Evolutionary conservation across 176 grass and related monocot species (phyloP).

Genomic region (Hordeum marinum): DNA sequence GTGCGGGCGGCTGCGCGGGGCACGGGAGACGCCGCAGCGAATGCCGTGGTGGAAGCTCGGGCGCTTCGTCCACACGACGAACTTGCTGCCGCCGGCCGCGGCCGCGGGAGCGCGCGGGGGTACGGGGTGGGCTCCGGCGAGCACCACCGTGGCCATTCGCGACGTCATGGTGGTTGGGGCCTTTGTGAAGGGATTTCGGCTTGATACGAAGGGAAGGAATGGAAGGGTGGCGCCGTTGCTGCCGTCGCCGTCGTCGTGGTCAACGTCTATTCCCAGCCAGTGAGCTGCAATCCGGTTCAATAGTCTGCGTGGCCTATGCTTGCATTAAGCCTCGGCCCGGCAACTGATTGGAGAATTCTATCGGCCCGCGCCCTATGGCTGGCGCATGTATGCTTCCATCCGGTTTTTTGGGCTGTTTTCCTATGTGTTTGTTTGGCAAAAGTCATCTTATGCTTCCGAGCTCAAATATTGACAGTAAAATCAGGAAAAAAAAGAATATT

Average conservation of each 20-base stretch:
- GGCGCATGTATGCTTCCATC: too few relatives aligned
- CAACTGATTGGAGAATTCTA: too few relatives aligned
- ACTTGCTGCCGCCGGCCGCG: not conserved
- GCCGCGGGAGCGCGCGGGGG: not conserved
- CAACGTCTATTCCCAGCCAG: constrained; percentile 38
- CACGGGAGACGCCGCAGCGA: constrained; percentile 9
- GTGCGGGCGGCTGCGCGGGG: not conserved
- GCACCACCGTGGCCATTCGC: constrained; percentile 21
- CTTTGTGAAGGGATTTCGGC: constrained; percentile 9
- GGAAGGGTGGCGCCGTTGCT: constrained; percentile 5
- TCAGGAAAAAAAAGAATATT: too few relatives aligned
- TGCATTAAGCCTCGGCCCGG: too few relatives aligned
- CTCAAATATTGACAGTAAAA: too few relatives aligned
- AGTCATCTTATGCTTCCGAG: too few relatives aligned
- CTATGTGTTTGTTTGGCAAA: too few relatives aligned
- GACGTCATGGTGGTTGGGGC: constrained; percentile 30
- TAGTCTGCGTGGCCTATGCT: not conserved
- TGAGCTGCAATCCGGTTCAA: constrained; percentile 32
- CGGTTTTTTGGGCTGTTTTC: too few relatives aligned
- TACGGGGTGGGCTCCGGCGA: not conserved
- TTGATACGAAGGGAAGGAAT: not conserved
- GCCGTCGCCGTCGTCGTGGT: constrained; percentile 27
- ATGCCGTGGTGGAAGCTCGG: not conserved
- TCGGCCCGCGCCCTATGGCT: too few relatives aligned
- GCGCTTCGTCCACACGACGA: not conserved